These are phyloP conservation scores for Boletellus ananiceps DNA, from an alignment of 768 basidiomycete species.

Conservation along the genomic window DNA sequence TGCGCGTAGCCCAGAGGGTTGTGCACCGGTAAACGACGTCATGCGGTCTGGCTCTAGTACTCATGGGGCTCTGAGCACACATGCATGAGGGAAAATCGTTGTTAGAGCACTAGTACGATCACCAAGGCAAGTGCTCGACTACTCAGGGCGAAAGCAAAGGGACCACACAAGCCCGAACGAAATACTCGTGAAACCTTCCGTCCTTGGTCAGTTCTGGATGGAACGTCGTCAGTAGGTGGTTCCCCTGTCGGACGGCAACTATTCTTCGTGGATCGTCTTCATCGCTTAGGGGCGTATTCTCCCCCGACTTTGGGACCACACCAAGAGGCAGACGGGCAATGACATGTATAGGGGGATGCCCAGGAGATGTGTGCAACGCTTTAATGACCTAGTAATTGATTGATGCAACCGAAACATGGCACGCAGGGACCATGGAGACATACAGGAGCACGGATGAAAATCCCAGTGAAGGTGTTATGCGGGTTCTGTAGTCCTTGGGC, in stretches of 20 bases:
- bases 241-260: constrained; percentile 83
- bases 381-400: constrained; percentile 54
- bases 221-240: constrained; percentile 83
- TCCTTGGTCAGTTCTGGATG: constrained; percentile 93
- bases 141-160: constrained; percentile 17
- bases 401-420: not conserved
- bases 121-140: not conserved
- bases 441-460: constrained; percentile 94
- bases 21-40: no score
- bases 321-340: constrained; percentile 63
- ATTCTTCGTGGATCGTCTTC: constrained; percentile 58
- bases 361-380: constrained; percentile 40
- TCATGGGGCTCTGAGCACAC: no score
- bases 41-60: no score
- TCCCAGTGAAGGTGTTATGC: constrained; percentile 62
- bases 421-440: constrained; percentile 19
- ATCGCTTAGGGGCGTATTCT: constrained; percentile 34
- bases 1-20: no score
- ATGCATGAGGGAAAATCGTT: not conserved
- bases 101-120: not conserved
- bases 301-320: constrained; percentile 40
- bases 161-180: constrained; percentile 70
- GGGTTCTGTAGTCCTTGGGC: constrained; percentile 61
- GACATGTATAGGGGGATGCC: constrained; percentile 59
- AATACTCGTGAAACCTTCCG: constrained; percentile 87